Base-by-base conservation (phyloP, 192 early-diverging fungal species). In the Linnemannia hyalina region DNA sequence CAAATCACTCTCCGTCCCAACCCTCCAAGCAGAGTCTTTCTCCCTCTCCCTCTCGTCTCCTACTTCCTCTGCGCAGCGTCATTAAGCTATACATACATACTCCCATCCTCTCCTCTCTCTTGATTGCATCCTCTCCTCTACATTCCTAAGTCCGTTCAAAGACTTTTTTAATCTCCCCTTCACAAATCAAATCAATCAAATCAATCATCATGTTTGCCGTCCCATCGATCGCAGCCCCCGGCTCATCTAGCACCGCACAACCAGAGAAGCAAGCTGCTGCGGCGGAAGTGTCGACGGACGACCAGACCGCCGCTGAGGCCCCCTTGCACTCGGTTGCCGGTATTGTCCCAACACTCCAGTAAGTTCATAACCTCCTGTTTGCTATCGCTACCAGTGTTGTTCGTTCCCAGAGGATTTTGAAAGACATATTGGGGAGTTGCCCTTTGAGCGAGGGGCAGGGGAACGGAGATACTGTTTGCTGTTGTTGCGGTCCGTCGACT, bases 281-380 rank as follows among this genome's bases (percentile, higher is more conserved):
- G 47, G 60, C 76, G 11, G 84, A 86, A 49, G 29, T 85, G 75
- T 75, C 83, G 9, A 68, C 83, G 11, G 84, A 86, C 40, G 80
- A 86, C 29, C 84, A 86, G 78, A 63, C 84, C 57, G 84, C 75
- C 29, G 80, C 74, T 38, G 84, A 86, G 55, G 80, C 75, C 7
- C 76, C 84, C 26, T 42, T 86, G 65, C 78, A 86, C 35, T 86
- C 84, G 79, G 91, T 91, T 73, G 89, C 91, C 52, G 92, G 92
- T 65, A 92, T 93, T 54, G 89, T 90, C 35, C 92, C 92, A n/a
- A 92, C 88, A 18, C 82, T 93, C 70, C 92, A 93, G 92, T 93
- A 92, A 93, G 92, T 91, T 72, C 57, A 55, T 41, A 11, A 54
- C 38, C 72, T 80, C 32, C 49, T 70, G 20, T 71, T 63, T 44